Conservation (phyloP, 768 basidiomycete genomes). For the Boletus speciosus region DNA sequence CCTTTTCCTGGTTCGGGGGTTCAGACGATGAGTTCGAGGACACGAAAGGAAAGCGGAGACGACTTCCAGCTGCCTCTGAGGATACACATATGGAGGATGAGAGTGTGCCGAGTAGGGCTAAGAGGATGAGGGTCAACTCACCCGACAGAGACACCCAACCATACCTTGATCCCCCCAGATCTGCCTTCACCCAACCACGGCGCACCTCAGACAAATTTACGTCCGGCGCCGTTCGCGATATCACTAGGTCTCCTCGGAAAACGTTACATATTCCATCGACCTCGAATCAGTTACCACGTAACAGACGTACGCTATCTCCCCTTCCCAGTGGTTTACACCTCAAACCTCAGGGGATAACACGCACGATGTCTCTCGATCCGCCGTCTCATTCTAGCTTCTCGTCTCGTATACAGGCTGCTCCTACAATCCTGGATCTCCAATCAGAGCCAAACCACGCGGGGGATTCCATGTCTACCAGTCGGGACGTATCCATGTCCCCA, state of each 20-base stretch:
- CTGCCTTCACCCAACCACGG: conserved; percentile 36
- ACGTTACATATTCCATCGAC: conserved; percentile 30
- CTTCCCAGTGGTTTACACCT: conserved; percentile 29
- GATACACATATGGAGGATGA: conserved; percentile 31
- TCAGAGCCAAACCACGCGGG: conserved; percentile 17
- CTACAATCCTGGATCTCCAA: conserved; percentile 35
- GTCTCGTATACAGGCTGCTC: conserved; percentile 24
- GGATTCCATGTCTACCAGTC: conserved; percentile 24
- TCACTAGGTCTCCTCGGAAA: conserved; percentile 29
- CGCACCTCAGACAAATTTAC: conserved; percentile 15
- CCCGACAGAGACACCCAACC: conserved; percentile 39
- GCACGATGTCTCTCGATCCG: conserved; percentile 77
- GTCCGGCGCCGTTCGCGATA: conserved; percentile 22
- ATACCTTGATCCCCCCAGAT: conserved; percentile 55
- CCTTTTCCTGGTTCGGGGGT: conserved; percentile 52
- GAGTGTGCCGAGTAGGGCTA: conserved; percentile 35
- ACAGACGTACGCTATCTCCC: conserved; percentile 45
- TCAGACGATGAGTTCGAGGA: conserved; percentile 49
- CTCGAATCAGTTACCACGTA: conserved; percentile 31
- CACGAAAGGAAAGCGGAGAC: conserved; percentile 54
- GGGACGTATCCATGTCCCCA: conserved; percentile 47
- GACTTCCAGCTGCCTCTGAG: conserved; percentile 32
- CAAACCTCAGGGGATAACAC: conserved; percentile 37
- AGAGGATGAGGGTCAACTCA: conserved; percentile 54
- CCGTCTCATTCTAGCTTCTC: conserved; percentile 32